These are phyloP conservation scores for Candida easanensis DNA, from an alignment of 805 yeast species.

Conservation along the genomic window DNA sequence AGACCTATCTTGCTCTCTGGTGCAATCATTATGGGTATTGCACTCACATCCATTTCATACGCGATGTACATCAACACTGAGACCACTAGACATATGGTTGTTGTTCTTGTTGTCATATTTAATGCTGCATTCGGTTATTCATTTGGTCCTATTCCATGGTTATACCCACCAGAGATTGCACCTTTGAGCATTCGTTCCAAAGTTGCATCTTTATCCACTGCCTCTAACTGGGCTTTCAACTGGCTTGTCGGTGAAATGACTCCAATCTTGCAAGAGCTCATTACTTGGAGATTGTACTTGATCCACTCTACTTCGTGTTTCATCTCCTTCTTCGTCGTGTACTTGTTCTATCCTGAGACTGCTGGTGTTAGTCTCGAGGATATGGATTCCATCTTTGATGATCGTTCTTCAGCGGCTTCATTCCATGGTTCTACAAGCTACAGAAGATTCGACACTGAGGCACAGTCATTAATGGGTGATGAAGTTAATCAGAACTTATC, in stretches of 20 bases:
- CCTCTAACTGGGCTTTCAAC: slow-evolving; percentile 91
- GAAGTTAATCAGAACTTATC: slow-evolving; percentile 23
- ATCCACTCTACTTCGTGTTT: slow-evolving; percentile 79
- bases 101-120: slow-evolving; percentile 69
- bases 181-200: slow-evolving; percentile 84
- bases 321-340: slow-evolving; percentile 69
- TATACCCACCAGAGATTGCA: slow-evolving; percentile 79
- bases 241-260: slow-evolving; percentile 91
- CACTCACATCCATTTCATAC: slow-evolving; percentile 63
- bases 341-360: slow-evolving; percentile 80
- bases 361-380: slow-evolving; percentile 87
- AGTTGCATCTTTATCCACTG: slow-evolving; percentile 88
- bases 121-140: slow-evolving; percentile 85
- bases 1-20: slow-evolving; percentile 81
- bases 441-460: slow-evolving; percentile 18
- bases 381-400: slow-evolving; percentile 89
- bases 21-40: slow-evolving; percentile 72
- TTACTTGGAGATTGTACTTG: slow-evolving; percentile 78
- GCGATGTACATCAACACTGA: slow-evolving; percentile 47
- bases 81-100: slow-evolving; percentile 69
- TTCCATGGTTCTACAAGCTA: slow-evolving; percentile 27
- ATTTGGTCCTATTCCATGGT: slow-evolving; percentile 96
- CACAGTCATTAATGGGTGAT: slow-evolving; percentile 11
- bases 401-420: slow-evolving; percentile 38
- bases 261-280: slow-evolving; percentile 74